Conservation (phyloP, 805 yeast species). For the Ogataea henricii region DNA sequence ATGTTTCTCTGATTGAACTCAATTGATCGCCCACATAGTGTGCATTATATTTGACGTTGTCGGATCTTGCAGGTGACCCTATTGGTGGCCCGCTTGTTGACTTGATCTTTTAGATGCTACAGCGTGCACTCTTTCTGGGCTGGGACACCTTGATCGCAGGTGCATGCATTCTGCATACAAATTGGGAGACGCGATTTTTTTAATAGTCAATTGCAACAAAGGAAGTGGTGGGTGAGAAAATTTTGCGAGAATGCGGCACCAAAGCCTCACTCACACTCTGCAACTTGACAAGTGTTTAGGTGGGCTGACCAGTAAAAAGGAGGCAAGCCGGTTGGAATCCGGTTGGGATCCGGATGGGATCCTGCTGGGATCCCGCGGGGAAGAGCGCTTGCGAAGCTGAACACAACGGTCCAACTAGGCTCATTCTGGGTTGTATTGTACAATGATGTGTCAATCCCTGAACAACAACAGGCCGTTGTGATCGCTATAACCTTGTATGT, state of each 20-base stretch:
- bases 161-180: background rate
- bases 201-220: background rate
- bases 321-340: too few relatives aligned
- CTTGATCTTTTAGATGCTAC: too few relatives aligned
- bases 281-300: too few relatives aligned
- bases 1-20: too few relatives aligned
- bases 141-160: background rate
- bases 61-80: background rate
- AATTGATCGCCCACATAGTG: background rate
- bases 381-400: too few relatives aligned
- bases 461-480: background rate
- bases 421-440: too few relatives aligned
- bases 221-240: background rate
- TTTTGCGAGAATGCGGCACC: background rate
- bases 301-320: too few relatives aligned
- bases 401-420: too few relatives aligned
- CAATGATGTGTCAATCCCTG: background rate
- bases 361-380: too few relatives aligned
- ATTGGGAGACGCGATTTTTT: slow-evolving; percentile 1
- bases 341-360: too few relatives aligned
- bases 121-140: slow-evolving; percentile 1
- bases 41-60: background rate
- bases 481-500: background rate
- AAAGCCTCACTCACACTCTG: background rate
- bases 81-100: background rate